A percentile compares a stretch with the other conserved stretches of the same genome.
These are phyloP conservation scores for Termitomyces titanicus DNA, from an alignment of 768 basidiomycete species.

Conservation along the genomic window DNA sequence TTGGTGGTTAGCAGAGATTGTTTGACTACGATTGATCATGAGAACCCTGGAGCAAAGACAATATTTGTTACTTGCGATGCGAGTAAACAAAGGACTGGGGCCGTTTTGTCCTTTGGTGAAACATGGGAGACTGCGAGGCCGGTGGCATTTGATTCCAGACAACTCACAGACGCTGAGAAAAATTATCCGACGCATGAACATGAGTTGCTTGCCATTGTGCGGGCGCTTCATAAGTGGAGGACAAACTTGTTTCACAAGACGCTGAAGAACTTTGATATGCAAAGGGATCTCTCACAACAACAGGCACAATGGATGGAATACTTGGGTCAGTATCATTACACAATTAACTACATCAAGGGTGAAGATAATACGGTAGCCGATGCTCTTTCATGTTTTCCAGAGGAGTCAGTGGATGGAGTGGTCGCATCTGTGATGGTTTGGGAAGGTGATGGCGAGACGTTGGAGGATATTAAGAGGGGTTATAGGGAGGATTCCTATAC, in stretches of 20 bases:
- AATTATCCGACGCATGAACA: constrained; percentile 22
- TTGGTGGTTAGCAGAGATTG: neutral
- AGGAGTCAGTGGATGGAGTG: neutral
- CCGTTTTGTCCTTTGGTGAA: neutral
- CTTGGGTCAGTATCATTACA: constrained; percentile 3
- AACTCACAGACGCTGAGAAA: neutral
- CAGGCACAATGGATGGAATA: neutral
- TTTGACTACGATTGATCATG: neutral
- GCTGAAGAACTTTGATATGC: neutral
- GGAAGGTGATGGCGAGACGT: neutral
- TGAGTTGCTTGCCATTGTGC: constrained; percentile 17
- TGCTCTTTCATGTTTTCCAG: neutral
- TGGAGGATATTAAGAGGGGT: neutral
- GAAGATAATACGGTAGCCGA: neutral
- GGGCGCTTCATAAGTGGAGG: neutral
- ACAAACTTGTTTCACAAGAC: neutral
- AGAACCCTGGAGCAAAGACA: neutral
- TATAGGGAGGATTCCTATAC: neutral
- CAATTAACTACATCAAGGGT: neutral
- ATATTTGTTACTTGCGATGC: neutral
- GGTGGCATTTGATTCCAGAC: neutral
- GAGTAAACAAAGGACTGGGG: neutral
- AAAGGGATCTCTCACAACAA: neutral
- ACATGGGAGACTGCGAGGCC: neutral
- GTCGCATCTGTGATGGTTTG: neutral